Evolutionary conservation across 306 rosid genomes (phyloP).

Genomic region (Ziziphus jujuba): DNA sequence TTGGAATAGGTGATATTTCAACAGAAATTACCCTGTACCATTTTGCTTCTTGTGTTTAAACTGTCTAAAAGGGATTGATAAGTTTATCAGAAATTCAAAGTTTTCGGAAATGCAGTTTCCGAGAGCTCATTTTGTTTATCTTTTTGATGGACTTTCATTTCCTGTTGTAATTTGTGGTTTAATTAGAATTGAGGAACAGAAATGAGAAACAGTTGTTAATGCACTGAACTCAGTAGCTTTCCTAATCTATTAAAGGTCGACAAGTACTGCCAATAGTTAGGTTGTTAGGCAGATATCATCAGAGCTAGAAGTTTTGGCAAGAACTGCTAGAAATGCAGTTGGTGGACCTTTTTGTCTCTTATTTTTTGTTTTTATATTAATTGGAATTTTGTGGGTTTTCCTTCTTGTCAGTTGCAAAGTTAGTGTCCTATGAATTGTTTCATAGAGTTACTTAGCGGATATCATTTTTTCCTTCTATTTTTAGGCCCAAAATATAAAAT

Average conservation of each 20-base stretch:
- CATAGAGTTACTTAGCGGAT: not conserved
- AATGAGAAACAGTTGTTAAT: not conserved
- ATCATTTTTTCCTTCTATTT: not conserved
- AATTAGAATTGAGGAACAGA: no score
- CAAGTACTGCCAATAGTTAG: no score
- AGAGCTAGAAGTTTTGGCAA: not conserved
- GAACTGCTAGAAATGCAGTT: not conserved
- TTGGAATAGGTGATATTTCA: no score
- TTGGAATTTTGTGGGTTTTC: not conserved
- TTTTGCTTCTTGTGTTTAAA: not conserved
- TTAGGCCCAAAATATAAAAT: conserved; percentile 20
- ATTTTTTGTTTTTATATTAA: not conserved
- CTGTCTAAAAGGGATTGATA: not conserved
- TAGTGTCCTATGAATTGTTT: not conserved
- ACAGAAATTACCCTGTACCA: no score
- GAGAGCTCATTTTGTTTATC: not conserved
- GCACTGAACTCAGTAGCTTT: no score
- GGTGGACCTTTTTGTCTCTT: not conserved
- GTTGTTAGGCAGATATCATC: not conserved
- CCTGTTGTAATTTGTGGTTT: no score
- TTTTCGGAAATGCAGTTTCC: not conserved
- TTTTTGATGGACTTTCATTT: not conserved
- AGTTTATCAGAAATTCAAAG: not conserved
- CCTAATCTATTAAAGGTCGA: no score
- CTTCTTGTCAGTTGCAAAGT: not conserved